Evolutionary conservation across 2,329 filamentous ascomycete genomes (phyloP), one percentile per base, ranked within the genome.

Genomic region (Colletotrichum chlorophyti): DNA sequence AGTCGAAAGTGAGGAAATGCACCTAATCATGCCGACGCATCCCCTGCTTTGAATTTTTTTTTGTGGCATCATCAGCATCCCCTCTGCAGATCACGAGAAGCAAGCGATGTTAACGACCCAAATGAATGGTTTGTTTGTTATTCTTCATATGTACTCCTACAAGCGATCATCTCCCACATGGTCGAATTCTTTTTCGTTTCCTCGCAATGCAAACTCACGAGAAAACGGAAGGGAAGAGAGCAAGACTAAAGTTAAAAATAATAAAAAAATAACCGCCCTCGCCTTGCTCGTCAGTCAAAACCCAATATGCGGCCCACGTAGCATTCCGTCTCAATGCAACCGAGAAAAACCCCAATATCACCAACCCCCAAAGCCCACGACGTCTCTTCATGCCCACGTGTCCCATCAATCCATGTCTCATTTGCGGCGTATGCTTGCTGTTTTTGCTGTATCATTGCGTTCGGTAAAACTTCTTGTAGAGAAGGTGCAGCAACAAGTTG

Each of bases 401-500:
- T 53, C 53, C 42, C 57, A 26, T 51, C 45, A 58, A 60, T 27
- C 53, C 58, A 47, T 58, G 42, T 58, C 46, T 58, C 58, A 41
- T 60, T n/a, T n/a, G n/a, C n/a, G n/a, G n/a, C n/a, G 10, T 35
- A 27, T 31, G 21, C 6, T 37, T 32, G 29, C 9, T 31, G 24
- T 12, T 58, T 34, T 37, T 31, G 29, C 14, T 31, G 14, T 40
- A 9, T 19, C 77, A 87, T 68, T 88, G 85, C 60, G 87, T 89
- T 61, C 86, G 80, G 72, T 99, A 99, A 75, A 99, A 99, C 83
- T 99, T 99, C 85, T 96, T 96, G 82, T 98, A 98, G 66, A 99
- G 85, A 74, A 98, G 81, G 82, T 99, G 95, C 80, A 99, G 81
- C 77, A 99, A 86, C 70, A 99, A 75, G 79, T 99, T 99, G 69